Evolutionary conservation across 2,329 filamentous ascomycete genomes (phyloP).

Genomic region (Ascomycota sp.): DNA sequence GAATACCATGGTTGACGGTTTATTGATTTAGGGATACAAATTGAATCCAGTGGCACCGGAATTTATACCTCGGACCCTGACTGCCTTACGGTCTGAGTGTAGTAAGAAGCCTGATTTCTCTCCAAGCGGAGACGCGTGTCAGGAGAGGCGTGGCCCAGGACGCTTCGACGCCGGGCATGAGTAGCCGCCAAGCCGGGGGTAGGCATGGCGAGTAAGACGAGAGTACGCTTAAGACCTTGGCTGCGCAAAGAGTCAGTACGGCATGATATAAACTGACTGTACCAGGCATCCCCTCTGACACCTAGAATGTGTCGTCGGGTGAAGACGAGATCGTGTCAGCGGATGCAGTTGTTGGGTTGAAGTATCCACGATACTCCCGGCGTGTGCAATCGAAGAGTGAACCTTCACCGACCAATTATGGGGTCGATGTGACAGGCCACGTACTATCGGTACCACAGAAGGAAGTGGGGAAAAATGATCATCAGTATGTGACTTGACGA

Average conservation of each 20-base stretch:
- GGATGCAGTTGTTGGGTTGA: constrained; percentile 7
- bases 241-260: background rate
- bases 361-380: constrained; percentile 19
- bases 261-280: constrained; percentile 2
- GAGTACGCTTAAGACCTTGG: constrained; percentile 3
- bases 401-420: constrained; percentile 11
- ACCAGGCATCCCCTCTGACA: constrained; percentile 5
- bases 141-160: background rate
- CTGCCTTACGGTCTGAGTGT: background rate
- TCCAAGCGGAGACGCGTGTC: no score
- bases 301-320: constrained; percentile 6
- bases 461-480: no score
- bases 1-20: constrained; percentile 24
- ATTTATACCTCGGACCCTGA: constrained; percentile 25
- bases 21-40: constrained; percentile 24
- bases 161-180: background rate
- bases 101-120: background rate
- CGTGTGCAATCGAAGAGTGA: constrained; percentile 27
- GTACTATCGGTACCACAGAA: no score
- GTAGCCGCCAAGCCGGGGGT: background rate
- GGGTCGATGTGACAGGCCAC: no score
- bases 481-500: constrained; percentile 3
- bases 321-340: constrained; percentile 3
- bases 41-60: constrained; percentile 34
- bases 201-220: background rate